Base-by-base conservation (phyloP, 306 rosid species). In the Glycine latifolia region DNA sequence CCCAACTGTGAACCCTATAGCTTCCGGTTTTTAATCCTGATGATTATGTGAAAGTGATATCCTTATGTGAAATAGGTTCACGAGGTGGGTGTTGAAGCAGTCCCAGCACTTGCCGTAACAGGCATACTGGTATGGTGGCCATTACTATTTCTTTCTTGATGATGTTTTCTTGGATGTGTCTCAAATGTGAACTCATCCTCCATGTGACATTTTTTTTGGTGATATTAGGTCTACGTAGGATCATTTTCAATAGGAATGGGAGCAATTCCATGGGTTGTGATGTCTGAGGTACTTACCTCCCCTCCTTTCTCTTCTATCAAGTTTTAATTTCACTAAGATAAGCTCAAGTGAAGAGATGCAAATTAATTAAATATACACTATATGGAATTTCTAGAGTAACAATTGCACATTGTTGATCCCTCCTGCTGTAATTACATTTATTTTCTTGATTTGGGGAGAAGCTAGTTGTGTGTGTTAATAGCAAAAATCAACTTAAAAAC, bases 191-290 rank as follows among this genome's bases (percentile, higher is more conserved):
- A 76, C 43, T 73, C 26, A 76, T 62, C 20, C 53, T 49, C 63
- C 60, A 44, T 62, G 13, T 75, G 41, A 37, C 41, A 37, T 37
- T 39, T 5, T 5, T 60, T 48, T 52, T 83, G 68, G 26, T 84
- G 85, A 75, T 79, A 52, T 81, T 74, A 95, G 99, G 68, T 93
- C 63, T 93, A 90, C 67, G 85, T 93, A 76, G 95, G 83, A 85
- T 76, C 95, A 17, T 93, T 92, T 86, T 95, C 99, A 62, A 55
- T 82, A 14, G 99, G 99, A 85, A 93, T 93, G 99, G 99, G 97
- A 80, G 92, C 97, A 56, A 88, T 95, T 88, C 99, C 99, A 77
- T 93, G 98, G 99, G 89, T 95, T 73, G 88, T 95, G 44, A 95
- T 95, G 99, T 93, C 98, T 0, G 98, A 95, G 98, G 97, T 94